These are phyloP conservation scores for Dactylellina sp. DNA, from an alignment of 2,329 filamentous ascomycete genomes.

Conservation along the genomic window DNA sequence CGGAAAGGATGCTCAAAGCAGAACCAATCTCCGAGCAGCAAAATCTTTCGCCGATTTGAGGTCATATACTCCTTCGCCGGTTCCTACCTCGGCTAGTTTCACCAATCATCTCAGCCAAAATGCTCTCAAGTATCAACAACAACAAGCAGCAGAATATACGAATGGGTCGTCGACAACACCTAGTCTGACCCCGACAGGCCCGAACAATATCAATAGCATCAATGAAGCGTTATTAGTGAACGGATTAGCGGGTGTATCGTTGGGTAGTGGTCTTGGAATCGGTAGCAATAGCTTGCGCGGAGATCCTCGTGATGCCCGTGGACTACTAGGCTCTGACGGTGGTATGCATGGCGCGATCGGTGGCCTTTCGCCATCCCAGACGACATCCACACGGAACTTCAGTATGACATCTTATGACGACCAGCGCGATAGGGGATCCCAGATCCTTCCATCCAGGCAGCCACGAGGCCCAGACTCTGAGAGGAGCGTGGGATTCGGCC, in stretches of 20 bases:
- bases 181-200: conserved; percentile 72
- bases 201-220: conserved; percentile 64
- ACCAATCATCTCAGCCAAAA: conserved; percentile 75
- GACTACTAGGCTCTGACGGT: conserved; percentile 57
- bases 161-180: conserved; percentile 73
- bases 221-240: conserved; percentile 73
- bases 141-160: conserved; percentile 71
- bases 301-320: conserved; percentile 61
- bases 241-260: conserved; percentile 66
- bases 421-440: conserved; percentile 58
- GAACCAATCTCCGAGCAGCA: conserved; percentile 85
- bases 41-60: conserved; percentile 97
- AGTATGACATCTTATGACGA: conserved; percentile 59
- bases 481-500: conserved; percentile 60
- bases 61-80: conserved; percentile 94
- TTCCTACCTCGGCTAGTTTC: conserved; percentile 88
- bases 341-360: conserved; percentile 54
- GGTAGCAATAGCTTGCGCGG: conserved; percentile 59
- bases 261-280: conserved; percentile 60
- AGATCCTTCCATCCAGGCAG: conserved; percentile 60
- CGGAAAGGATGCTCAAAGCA: conserved; percentile 71
- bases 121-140: conserved; percentile 69
- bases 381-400: conserved; percentile 59
- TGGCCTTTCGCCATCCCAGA: conserved; percentile 55
- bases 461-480: conserved; percentile 61